A percentile compares a stretch with the other conserved stretches of the same genome.
These are phyloP conservation scores for Plectranthus barbatus DNA, from an alignment of 257 asterid species.

Conservation along the genomic window DNA sequence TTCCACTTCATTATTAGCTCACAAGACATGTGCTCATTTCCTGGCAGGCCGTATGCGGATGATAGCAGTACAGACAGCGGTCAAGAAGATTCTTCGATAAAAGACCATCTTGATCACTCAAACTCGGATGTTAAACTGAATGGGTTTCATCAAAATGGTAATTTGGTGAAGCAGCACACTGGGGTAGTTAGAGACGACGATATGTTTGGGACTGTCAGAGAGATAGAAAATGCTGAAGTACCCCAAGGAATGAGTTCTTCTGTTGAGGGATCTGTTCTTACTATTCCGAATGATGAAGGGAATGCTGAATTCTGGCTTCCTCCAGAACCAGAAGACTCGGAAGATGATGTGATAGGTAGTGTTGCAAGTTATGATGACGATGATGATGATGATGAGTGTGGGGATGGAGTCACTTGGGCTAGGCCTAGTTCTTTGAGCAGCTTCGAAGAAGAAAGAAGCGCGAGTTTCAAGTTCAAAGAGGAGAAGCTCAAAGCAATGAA, in stretches of 20 bases:
- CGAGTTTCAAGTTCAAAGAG: conserved; percentile 49
- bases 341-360: conserved; percentile 55
- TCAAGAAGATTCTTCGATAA: conserved; percentile 30
- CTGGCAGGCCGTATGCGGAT: conserved; percentile 35
- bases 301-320: conserved; percentile 70
- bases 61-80: conserved; percentile 34
- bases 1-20: neutral
- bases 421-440: conserved; percentile 47
- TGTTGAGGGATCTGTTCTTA: conserved; percentile 15
- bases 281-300: conserved; percentile 34
- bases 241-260: conserved; percentile 16
- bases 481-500: conserved; percentile 59
- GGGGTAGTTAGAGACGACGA: neutral
- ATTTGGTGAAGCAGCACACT: conserved; percentile 5
- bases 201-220: conserved; percentile 1
- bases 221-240: conserved; percentile 23
- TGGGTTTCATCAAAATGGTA: conserved; percentile 25
- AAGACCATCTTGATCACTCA: conserved; percentile 12
- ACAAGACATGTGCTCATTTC: conserved; percentile 1
- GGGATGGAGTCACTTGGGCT: conserved; percentile 50
- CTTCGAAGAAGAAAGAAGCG: conserved; percentile 53
- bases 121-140: conserved; percentile 20
- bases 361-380: conserved; percentile 53
- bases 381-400: conserved; percentile 76
- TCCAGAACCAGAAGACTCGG: conserved; percentile 59